phyloP scores from a whole-genome alignment of 768 basidiomycete species.

The Psilocybe tampanensis region DNA sequence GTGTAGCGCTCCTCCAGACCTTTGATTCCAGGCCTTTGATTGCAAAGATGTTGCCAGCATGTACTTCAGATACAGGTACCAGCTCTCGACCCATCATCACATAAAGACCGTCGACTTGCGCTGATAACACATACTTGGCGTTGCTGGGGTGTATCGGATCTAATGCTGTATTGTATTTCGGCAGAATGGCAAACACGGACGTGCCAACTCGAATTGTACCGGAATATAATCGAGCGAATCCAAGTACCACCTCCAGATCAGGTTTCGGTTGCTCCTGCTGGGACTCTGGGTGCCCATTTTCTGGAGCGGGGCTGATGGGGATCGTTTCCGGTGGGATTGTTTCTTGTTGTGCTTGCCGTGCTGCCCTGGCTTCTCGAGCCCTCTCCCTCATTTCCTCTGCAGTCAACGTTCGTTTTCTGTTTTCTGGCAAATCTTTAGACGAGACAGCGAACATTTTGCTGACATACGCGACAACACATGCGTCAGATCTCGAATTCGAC shows the following conservation, averaged over 20 bases:
- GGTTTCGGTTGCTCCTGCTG: conserved; percentile 25
- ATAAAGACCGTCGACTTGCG: conserved; percentile 79
- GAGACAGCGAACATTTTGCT: conserved; percentile 98
- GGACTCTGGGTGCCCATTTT: conserved; percentile 15
- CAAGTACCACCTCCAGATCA: conserved; percentile 73
- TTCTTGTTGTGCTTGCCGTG: conserved; percentile 27
- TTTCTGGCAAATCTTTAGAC: conserved; percentile 81
- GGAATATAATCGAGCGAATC: conserved; percentile 93
- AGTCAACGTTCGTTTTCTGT: conserved; percentile 74
- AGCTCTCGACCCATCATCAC: conserved; percentile 98
- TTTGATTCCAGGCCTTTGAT: conserved; percentile 87
- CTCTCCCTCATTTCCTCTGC: conserved; percentile 81
- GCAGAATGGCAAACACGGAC: conserved; percentile 73
- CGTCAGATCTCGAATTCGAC: conserved; percentile 59
- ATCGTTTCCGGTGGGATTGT: conserved; percentile 4
- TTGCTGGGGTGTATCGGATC: conserved; percentile 71
- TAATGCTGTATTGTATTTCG: conserved; percentile 77
- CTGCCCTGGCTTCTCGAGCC: conserved; percentile 56
- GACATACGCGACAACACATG: conserved; percentile 81
- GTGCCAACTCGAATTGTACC: conserved; percentile 74
- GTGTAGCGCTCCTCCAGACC: conserved; percentile 88
- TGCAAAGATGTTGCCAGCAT: conserved; percentile 94
- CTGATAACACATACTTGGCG: conserved; percentile 56
- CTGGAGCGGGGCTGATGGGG: conserved; percentile 14
- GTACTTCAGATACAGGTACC: conserved; percentile 78